Conservation (phyloP, 148 eudicot genomes). For the Silene conica region DNA sequence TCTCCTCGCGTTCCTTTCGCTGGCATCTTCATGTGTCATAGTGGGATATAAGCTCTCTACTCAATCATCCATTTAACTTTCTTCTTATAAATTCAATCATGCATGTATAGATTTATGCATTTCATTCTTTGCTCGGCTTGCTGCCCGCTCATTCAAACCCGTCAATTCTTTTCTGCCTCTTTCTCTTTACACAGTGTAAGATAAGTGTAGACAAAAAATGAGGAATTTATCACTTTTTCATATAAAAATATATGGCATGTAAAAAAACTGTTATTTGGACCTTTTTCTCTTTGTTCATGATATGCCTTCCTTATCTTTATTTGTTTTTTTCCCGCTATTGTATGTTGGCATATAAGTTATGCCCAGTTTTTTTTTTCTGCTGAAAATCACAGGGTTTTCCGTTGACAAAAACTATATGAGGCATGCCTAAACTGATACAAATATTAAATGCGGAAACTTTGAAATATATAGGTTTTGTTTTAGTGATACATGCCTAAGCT, state of each 20-base stretch:
- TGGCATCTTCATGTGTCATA: conserved; percentile 54
- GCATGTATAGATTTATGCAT: conserved; percentile 5
- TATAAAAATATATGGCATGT: not conserved
- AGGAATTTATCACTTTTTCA: not conserved
- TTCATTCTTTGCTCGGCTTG: conserved; percentile 17
- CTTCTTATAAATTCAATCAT: not conserved
- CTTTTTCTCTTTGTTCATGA: not conserved
- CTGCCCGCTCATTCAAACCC: not conserved
- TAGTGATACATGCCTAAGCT: too few relatives aligned
- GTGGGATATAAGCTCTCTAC: conserved; percentile 76
- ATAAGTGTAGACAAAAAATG: not conserved
- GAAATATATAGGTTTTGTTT: not conserved
- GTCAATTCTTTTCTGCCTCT: not conserved
- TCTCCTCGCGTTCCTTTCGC: conserved; percentile 58
- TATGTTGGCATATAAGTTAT: too few relatives aligned
- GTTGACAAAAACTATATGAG: too few relatives aligned
- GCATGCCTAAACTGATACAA: not conserved
- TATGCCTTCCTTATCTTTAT: too few relatives aligned
- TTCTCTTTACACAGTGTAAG: not conserved
- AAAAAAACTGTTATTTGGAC: not conserved
- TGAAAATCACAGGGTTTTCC: too few relatives aligned
- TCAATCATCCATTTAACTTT: conserved; percentile 40
- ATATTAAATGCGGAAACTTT: conserved; percentile 1
- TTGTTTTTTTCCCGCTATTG: too few relatives aligned
- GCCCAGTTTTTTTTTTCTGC: too few relatives aligned